Evolutionary conservation across 2,329 filamentous ascomycete genomes (phyloP), one percentile per base, ranked within the genome.

Genomic region (Onygenales sp.): DNA sequence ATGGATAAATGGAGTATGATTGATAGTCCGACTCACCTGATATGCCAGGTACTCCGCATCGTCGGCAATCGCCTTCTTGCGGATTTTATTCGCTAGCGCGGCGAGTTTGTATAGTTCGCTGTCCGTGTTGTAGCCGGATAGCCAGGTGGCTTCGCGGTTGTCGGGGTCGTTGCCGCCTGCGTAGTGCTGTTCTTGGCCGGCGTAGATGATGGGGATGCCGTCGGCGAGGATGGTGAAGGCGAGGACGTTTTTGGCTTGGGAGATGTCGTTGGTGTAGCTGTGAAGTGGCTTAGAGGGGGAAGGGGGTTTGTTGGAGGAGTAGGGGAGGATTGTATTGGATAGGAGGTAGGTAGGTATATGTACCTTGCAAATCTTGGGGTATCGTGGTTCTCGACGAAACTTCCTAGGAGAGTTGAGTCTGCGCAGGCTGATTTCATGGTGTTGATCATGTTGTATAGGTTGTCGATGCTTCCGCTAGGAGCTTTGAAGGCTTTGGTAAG

Each of bases 171-270:
- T 71, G n/a, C 71, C 73, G 17, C 77, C 77, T 1, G 70, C 63
- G 62, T 76, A 82, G 55, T 78, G 79, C 61, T 86, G 83, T 65
- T 86, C 83, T 56, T 83, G 80, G 32, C 83, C 83, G 58, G 84
- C 77, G 66, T 85, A 86, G 36, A 86, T 73, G 52, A 84, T 80
- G 1, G 82, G 82, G 39, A 85, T 79, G 17, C 83, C 83, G 53
- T 83, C 66, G 35, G 65, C 62, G 14, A 86, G 74, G 35, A 86
- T 75, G 13, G 78, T 79, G 60, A 80, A 85, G 0, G 80, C 74
- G 39, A 85, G 72, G 4, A 78, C 74, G 59, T 85, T 86, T 64
- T 81, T 79, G 43, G 81, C 77, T 2, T 83, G 72, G 2, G 78
- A 67, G 5, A 75, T 64, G 61, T 85, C 82, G 7, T 69, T 63